Percentiles rank a stretch among this genome's conserved stretches.
These are phyloP conservation scores for Macadamia integrifolia DNA, from an alignment of 164 flowering plant genomes.

Conservation along the genomic window DNA sequence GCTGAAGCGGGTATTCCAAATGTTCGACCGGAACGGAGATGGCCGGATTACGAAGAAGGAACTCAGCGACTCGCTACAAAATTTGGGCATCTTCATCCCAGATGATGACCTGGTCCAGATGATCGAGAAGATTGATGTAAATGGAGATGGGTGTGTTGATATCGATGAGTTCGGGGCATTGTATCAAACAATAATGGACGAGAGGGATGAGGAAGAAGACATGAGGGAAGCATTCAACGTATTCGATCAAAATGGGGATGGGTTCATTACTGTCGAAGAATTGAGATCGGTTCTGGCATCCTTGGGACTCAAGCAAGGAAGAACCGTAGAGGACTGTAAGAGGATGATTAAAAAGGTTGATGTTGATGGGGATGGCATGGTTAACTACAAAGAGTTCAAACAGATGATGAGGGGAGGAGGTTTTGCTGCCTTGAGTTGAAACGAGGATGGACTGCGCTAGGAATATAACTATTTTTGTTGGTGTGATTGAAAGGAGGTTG, in stretches of 20 bases:
- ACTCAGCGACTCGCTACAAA: constrained; percentile 51
- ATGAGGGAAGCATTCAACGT: constrained; percentile 74
- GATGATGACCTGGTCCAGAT: constrained; percentile 47
- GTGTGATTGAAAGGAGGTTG: no score
- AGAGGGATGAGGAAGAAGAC: constrained; percentile 56
- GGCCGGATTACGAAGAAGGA: constrained; percentile 65
- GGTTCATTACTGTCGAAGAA: constrained; percentile 65
- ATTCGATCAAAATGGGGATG: constrained; percentile 71
- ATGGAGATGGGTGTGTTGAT: constrained; percentile 67
- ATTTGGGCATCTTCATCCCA: constrained; percentile 51
- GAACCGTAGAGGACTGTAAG: constrained; percentile 57
- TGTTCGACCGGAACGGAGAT: constrained; percentile 70
- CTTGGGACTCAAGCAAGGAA: constrained; percentile 61
- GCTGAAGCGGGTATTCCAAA: constrained; percentile 55
- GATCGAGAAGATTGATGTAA: constrained; percentile 58
- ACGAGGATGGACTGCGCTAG: neutral
- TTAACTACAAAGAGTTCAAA: constrained; percentile 54
- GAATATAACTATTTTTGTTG: no score
- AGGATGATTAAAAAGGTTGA: constrained; percentile 68
- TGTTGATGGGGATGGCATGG: constrained; percentile 71
- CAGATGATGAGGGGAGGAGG: constrained; percentile 69
- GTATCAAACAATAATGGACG: constrained; percentile 50
- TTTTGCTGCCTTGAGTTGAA: constrained; percentile 37
- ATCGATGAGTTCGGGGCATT: constrained; percentile 54
- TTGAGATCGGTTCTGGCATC: constrained; percentile 50